Evolutionary conservation across 2,329 filamentous ascomycete genomes (phyloP).

Genomic region (Talaromyces sp.): DNA sequence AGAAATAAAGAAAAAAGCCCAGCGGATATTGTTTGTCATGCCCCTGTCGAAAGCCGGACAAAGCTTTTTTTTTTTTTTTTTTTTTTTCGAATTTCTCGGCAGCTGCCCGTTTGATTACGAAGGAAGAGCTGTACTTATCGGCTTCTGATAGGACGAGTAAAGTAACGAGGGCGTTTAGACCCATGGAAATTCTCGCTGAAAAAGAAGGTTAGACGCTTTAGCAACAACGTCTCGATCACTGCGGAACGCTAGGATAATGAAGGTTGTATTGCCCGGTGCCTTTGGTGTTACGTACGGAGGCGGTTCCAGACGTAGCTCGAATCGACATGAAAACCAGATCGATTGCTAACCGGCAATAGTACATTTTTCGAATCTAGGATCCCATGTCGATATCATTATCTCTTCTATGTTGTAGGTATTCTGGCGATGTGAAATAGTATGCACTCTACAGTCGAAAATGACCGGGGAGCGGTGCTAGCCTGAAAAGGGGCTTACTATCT

Average conservation of each 20-base stretch:
- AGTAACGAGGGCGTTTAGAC: neutral
- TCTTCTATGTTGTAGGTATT: neutral
- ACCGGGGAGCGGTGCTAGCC: neutral
- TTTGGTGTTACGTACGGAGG: constrained; percentile 3
- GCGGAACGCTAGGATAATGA: constrained; percentile 7
- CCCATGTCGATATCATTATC: constrained; percentile 3
- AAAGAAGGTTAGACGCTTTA: neutral
- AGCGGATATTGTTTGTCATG: constrained; percentile 7
- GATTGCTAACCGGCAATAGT: neutral
- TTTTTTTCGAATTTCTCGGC: neutral
- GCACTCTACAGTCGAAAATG: neutral
- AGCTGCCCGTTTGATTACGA: neutral
- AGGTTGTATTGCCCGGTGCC: constrained; percentile 10
- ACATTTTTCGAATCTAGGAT: neutral
- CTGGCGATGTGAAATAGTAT: neutral
- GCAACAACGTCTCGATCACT: neutral
- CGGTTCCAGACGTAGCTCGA: neutral
- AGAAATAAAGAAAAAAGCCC: neutral
- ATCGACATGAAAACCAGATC: neutral
- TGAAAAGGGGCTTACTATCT: constrained; percentile 13
- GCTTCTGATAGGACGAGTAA: neutral
- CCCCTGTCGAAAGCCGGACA: neutral
- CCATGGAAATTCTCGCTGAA: neutral
- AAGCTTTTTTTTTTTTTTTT: neutral
- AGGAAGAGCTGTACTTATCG: neutral